Evolutionary conservation across 768 basidiomycete genomes (phyloP), one percentile per base, ranked within the genome.

Genomic region (Lactifluus volemus): DNA sequence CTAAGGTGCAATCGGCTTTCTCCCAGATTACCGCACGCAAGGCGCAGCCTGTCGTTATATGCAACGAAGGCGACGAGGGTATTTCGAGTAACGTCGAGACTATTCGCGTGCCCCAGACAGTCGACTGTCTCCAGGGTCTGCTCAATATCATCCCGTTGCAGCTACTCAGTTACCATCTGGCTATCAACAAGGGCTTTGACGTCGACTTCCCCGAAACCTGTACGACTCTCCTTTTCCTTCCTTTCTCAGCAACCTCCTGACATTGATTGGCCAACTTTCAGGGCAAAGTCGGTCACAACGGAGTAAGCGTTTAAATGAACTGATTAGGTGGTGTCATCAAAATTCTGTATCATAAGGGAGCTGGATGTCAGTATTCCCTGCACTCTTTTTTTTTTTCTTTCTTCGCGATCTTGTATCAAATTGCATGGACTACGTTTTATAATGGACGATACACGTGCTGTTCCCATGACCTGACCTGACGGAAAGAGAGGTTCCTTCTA

Each of bases 121-220:
- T 96, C 62, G 97, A 98, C 74, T 92, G 86, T 68, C 76, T 98
- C 55, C 97, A 99, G 76, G 97, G 97, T 21, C 72, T 99, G 67
- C 76, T 99, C 74, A 99, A 98, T 78, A 89, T 99, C 74, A 88
- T 98, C 59, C 97, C 97, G 44, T 80, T 99, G 63, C 97, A 98
- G 72, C 79, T 99, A 63, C 80, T 98, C 61, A 92, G 90, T 65
- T 99, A 99, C 75, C 95, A 98, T 77, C 77, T 99, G 63, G 96
- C 96, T 3, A 86, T 98, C 68, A 88, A 82, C 78, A 93, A 93
- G 71, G 97, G 95, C 36, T 94, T 91, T 66, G 96, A 98, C 71
- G 96, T 98, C 67, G 96, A 99, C 73, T 97, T 97, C 86, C 96
- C 96, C 81, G 96, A 70, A 98, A 98, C 79, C 77, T 98, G 87